A percentile compares a stretch with the other conserved stretches of the same genome.
phyloP scores from a whole-genome alignment of 495 filamentous ascomycete genomes.

The Aspergillus incahuasiensis region DNA sequence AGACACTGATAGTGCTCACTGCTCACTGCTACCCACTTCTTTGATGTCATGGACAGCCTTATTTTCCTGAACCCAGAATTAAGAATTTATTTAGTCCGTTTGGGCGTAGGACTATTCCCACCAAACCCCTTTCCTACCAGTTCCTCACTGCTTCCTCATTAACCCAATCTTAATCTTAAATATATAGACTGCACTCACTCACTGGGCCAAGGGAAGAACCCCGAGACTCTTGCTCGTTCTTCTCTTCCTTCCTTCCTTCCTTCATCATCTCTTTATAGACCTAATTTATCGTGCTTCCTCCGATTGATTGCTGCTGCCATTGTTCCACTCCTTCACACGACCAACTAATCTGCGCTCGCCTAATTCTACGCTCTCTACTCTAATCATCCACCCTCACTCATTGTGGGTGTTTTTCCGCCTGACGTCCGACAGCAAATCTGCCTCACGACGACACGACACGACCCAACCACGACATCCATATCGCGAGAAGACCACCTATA shows the following conservation, averaged over 20 bases:
- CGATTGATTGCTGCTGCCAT: constrained; percentile 9
- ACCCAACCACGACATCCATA: constrained; percentile 1
- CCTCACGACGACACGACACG: constrained; percentile 11
- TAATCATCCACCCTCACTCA: constrained; percentile 5
- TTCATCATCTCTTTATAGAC: constrained; percentile 4
- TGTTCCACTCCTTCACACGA: constrained; percentile 6
- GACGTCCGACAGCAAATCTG: background rate
- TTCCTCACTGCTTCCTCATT: background rate
- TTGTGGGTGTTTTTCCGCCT: background rate
- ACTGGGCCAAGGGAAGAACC: background rate
- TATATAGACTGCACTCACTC: background rate
- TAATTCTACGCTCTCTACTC: constrained; percentile 14
- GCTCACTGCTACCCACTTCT: constrained; percentile 5
- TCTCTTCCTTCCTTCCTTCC: background rate
- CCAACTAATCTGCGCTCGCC: no score
- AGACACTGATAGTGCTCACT: no score
- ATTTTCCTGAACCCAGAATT: background rate
- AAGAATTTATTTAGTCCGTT: background rate
- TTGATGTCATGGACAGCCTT: background rate
- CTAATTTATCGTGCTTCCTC: constrained; percentile 7
- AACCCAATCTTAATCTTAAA: constrained; percentile 13
- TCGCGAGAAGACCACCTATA: constrained; percentile 7
- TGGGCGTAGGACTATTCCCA: background rate
- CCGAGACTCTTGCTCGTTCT: background rate
- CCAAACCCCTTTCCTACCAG: background rate